Percentiles rank a stretch among this genome's conserved stretches.
These are phyloP conservation scores for Colletotrichum magnum DNA, from an alignment of 2,329 filamentous ascomycete species.

Conservation along the genomic window DNA sequence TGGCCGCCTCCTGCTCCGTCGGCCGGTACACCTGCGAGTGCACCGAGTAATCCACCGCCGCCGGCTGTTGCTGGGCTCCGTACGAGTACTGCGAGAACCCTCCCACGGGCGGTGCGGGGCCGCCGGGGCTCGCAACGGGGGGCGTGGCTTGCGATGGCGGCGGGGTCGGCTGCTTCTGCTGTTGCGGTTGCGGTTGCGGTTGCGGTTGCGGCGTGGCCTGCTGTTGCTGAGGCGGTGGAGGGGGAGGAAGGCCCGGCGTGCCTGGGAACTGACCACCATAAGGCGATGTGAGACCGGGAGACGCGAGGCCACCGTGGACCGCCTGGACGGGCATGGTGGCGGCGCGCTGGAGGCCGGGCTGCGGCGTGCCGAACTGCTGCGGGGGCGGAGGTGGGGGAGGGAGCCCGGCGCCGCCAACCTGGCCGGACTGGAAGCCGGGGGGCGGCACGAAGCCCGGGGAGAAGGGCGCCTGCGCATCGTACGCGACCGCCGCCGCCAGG, in stretches of 20 bases:
- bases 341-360: slow-evolving; percentile 63
- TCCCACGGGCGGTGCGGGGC: slow-evolving; percentile 58
- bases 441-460: slow-evolving; percentile 66
- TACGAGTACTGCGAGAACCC: slow-evolving; percentile 71
- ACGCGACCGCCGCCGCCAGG: slow-evolving; percentile 69
- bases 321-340: slow-evolving; percentile 61
- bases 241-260: slow-evolving; percentile 59
- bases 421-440: slow-evolving; percentile 61
- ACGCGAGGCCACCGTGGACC: slow-evolving; percentile 52
- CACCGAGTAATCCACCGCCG: slow-evolving; percentile 65
- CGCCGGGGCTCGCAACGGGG: slow-evolving; percentile 52
- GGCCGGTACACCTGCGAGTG: slow-evolving; percentile 81
- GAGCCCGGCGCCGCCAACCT: slow-evolving; percentile 51
- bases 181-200: slow-evolving; percentile 43
- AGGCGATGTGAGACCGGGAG: slow-evolving; percentile 58
- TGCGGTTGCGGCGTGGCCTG: slow-evolving; percentile 44
- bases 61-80: slow-evolving; percentile 42
- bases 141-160: slow-evolving; percentile 46
- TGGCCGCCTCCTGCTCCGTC: slow-evolving; percentile 71
- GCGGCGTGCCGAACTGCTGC: slow-evolving; percentile 58
- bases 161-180: slow-evolving; percentile 47
- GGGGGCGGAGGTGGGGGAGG: slow-evolving; percentile 51
- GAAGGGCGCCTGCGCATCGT: slow-evolving; percentile 69
- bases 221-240: slow-evolving; percentile 43
- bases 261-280: slow-evolving; percentile 62